These are phyloP conservation scores for Conidiobolus incongruus DNA, from an alignment of 371 early-diverging fungal genomes.

Conservation along the genomic window DNA sequence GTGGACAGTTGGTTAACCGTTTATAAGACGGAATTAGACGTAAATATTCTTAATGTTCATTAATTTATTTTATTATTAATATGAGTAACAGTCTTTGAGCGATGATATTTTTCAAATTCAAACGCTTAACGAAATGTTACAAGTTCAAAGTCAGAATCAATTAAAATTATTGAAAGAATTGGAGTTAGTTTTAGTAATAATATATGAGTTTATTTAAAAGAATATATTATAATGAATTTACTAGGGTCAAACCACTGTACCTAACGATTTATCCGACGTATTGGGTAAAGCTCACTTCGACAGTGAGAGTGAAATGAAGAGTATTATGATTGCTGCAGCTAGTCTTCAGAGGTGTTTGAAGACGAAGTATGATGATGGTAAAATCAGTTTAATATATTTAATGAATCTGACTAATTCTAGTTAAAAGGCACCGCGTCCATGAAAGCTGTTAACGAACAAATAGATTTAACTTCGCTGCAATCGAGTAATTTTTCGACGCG, in stretches of 20 bases:
- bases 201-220: neutral
- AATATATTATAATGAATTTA: slow-evolving; percentile 1
- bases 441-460: slow-evolving; percentile 51
- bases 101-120: slow-evolving; percentile 89
- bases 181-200: slow-evolving; percentile 43
- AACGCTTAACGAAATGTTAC: slow-evolving; percentile 71
- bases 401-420: neutral
- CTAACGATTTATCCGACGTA: slow-evolving; percentile 39
- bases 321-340: slow-evolving; percentile 55
- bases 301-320: slow-evolving; percentile 40
- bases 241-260: slow-evolving; percentile 25
- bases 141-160: slow-evolving; percentile 70
- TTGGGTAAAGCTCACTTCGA: slow-evolving; percentile 69
- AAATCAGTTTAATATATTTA: no score
- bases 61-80: no score
- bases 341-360: slow-evolving; percentile 56
- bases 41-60: slow-evolving; percentile 11
- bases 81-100: slow-evolving; percentile 77
- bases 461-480: slow-evolving; percentile 50
- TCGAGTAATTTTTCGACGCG: slow-evolving; percentile 38
- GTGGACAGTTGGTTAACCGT: slow-evolving; percentile 69
- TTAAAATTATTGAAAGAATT: slow-evolving; percentile 55
- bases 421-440: slow-evolving; percentile 30
- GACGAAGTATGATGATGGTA: slow-evolving; percentile 38
- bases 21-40: slow-evolving; percentile 72